Evolutionary conservation across 2,329 filamentous ascomycete genomes (phyloP).

Genomic region (Akanthomyces dipterigenus): DNA sequence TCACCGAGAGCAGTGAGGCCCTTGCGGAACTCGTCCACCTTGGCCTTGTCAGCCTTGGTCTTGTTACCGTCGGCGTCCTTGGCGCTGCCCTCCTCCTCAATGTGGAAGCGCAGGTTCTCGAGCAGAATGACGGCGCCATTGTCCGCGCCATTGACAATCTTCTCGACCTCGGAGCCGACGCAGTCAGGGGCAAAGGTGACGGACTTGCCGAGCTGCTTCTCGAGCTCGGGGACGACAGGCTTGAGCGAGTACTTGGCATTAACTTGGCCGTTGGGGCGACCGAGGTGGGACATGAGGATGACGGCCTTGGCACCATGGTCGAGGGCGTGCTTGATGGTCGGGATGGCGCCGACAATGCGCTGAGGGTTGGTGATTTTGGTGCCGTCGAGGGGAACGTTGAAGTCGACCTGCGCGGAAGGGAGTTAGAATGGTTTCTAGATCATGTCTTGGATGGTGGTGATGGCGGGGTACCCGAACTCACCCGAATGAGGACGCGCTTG

Average conservation of each 20-base stretch:
- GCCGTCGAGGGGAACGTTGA: constrained; percentile 95
- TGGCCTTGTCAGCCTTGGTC: constrained; percentile 90
- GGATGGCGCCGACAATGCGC: constrained; percentile 91
- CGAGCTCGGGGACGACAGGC: constrained; percentile 83
- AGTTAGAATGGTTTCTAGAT: not conserved
- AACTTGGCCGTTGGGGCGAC: constrained; percentile 82
- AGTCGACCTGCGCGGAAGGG: constrained; percentile 72
- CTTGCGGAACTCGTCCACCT: constrained; percentile 91
- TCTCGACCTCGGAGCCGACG: constrained; percentile 85
- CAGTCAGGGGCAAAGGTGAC: constrained; percentile 88
- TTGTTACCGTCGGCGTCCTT: constrained; percentile 96
- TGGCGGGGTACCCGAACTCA: constrained; percentile 45
- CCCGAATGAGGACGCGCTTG: constrained; percentile 96
- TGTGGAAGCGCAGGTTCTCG: constrained; percentile 97
- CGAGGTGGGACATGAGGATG: constrained; percentile 96
- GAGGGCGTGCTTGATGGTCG: constrained; percentile 90
- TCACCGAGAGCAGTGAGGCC: constrained; percentile 90
- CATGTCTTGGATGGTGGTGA: constrained; percentile 9
- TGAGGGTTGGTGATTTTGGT: constrained; percentile 97
- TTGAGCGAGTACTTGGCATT: constrained; percentile 93
- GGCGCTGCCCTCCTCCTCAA: constrained; percentile 93
- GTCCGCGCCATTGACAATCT: constrained; percentile 74
- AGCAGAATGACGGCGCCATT: constrained; percentile 81
- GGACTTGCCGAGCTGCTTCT: constrained; percentile 78
- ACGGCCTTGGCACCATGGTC: constrained; percentile 89